Base-by-base conservation (phyloP, 78 protist genomes). In the Cyanophora paradoxa region DNA sequence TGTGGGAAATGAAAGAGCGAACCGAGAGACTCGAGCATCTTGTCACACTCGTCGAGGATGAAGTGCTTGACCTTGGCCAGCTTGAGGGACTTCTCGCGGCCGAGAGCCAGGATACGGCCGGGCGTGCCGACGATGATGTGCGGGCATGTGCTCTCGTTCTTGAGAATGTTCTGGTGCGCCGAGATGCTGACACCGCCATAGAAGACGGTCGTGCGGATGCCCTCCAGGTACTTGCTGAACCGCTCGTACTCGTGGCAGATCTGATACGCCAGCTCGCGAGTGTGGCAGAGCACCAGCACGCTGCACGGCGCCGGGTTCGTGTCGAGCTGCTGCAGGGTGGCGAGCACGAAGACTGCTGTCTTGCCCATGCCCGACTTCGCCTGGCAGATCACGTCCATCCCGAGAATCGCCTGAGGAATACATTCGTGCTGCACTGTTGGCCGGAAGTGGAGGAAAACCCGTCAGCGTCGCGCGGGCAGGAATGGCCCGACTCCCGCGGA, bases 331-430 rank as follows among this genome's bases (percentile, higher is more conserved):
- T 97, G 94, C 22, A 97, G 85, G 34, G 84, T 80, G 40, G 96
- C 59, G n/a, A 95, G 52, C 31, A 96, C 99, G 66, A 96, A 97
- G 39, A 97, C 99, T 24, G 99, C 99, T 20, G 99, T 97, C 89
- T 97, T 97, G 57, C 99, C 99, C 99, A 96, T 97, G 33, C 99
- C 99, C 3, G 91, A 52, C 84, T 90, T 90, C 58, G 97, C 99
- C 83, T 96, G 98, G 70, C 97, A 93, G 28, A 97, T 52, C 16
- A 97, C 61, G 74, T 97, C 98, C 10, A 54, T 28, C 30, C 99
- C 99, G 14, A 92, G 72, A 30, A 93, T 79, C 11, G 99, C 98
- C 72, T 94, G 92, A 34, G 98, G 98, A 68, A 97, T 93, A 75
- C 89, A 78, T 71, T 86, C 90, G 56, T 95, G 94, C 82, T 97